These are phyloP conservation scores for Collybiopsis confluens DNA, from an alignment of 768 basidiomycete species.

Conservation along the genomic window DNA sequence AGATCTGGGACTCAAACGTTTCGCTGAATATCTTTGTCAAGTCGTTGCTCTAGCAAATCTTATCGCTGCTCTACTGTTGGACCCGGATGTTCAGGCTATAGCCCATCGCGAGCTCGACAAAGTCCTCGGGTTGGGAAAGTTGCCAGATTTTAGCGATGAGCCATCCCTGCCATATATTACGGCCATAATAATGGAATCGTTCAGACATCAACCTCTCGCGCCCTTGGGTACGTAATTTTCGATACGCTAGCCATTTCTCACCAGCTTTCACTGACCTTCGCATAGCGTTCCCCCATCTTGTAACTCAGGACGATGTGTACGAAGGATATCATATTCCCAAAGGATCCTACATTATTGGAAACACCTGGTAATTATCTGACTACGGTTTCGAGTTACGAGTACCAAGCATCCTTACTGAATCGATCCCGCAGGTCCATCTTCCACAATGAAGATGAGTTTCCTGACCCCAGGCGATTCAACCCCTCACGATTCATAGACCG, in stretches of 20 bases:
- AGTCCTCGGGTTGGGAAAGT: slow-evolving; percentile 16
- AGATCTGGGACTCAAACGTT: background rate
- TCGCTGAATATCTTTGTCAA: background rate
- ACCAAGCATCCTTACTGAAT: background rate
- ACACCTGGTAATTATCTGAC: background rate
- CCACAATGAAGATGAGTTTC: background rate
- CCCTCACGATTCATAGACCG: background rate
- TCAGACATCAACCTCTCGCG: slow-evolving; percentile 23
- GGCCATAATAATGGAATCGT: slow-evolving; percentile 23
- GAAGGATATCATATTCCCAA: too few species aligned
- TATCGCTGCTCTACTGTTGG: background rate
- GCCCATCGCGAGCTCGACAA: background rate
- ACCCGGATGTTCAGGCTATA: background rate
- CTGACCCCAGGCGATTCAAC: background rate
- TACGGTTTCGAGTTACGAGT: background rate
- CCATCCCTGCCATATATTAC: slow-evolving; percentile 23
- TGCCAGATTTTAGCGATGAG: slow-evolving; percentile 3
- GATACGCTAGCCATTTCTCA: background rate
- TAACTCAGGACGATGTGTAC: too few species aligned
- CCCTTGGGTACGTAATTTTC: slow-evolving; percentile 17
- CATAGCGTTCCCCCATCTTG: too few species aligned
- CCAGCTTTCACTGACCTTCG: too few species aligned
- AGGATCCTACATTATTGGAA: too few species aligned
- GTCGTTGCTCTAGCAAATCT: background rate
- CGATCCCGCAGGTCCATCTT: background rate